These are phyloP conservation scores for Aspergillus candidus DNA, from an alignment of 2,329 filamentous ascomycete species.

Conservation along the genomic window DNA sequence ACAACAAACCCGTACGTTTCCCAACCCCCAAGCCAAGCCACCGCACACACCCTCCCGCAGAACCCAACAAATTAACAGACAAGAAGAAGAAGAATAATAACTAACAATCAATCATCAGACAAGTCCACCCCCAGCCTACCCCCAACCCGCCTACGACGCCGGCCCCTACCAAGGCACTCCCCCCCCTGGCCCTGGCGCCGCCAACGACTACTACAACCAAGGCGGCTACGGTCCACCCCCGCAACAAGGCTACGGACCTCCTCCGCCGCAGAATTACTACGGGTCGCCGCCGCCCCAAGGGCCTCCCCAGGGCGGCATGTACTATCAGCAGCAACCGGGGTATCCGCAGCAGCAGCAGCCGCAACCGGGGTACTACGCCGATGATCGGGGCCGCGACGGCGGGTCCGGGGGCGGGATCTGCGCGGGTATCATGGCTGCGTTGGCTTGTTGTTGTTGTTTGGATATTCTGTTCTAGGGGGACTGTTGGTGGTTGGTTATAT, in stretches of 20 bases:
- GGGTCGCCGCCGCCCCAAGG: conserved; percentile 17
- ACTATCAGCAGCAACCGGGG: conserved; percentile 26
- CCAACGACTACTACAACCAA: conserved; percentile 31
- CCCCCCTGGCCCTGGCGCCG: conserved; percentile 27
- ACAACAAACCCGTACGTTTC: conserved; percentile 27
- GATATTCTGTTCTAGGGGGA: conserved; percentile 38
- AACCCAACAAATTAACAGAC: not conserved
- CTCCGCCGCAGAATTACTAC: conserved; percentile 25
- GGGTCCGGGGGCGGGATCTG: conserved; percentile 33
- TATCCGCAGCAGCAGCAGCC: conserved; percentile 32
- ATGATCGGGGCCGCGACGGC: conserved; percentile 27
- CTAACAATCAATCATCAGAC: conserved; percentile 15
- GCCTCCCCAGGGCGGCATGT: conserved; percentile 13
- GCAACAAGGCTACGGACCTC: conserved; percentile 19
- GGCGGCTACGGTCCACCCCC: conserved; percentile 21
- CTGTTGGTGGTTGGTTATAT: not conserved
- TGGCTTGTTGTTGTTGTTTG: conserved; percentile 48
- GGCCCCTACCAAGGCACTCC: conserved; percentile 18
- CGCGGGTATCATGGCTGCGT: conserved; percentile 42
- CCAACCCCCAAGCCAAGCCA: not conserved
- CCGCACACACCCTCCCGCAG: not conserved
- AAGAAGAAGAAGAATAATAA: not conserved
- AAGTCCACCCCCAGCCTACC: conserved; percentile 35
- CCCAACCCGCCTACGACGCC: conserved; percentile 28
- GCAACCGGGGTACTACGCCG: conserved; percentile 34